Evolutionary conservation across 805 yeast genomes (phyloP).

Genomic region (Barnettozyma salicaria): DNA sequence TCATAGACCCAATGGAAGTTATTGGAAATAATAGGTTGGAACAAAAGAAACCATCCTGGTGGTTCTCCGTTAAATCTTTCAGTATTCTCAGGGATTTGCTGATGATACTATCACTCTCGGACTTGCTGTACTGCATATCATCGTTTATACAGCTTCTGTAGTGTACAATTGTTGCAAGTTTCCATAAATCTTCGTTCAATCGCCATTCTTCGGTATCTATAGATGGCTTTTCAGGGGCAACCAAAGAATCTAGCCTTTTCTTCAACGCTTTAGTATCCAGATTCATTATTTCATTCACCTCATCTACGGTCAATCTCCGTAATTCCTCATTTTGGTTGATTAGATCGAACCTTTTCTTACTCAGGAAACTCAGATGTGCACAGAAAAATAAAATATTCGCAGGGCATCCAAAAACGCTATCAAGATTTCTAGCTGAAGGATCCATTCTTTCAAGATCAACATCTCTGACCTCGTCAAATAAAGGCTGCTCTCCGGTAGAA

Average conservation of each 20-base stretch:
- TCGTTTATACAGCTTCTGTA: background rate
- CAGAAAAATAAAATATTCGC: slow-evolving; percentile 10
- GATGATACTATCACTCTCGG: background rate
- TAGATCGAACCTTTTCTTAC: background rate
- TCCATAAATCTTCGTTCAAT: slow-evolving; percentile 7
- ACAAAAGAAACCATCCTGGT: slow-evolving; percentile 7
- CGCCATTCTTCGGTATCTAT: slow-evolving; percentile 6
- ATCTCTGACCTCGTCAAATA: slow-evolving; percentile 10
- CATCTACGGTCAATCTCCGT: background rate
- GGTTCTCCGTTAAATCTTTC: background rate
- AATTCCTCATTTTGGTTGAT: background rate
- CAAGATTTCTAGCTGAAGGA: slow-evolving; percentile 12
- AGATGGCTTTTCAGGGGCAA: background rate
- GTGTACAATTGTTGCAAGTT: slow-evolving; percentile 2
- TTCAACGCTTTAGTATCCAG: background rate
- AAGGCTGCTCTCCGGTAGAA: slow-evolving; percentile 13
- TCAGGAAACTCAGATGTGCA: slow-evolving; percentile 5
- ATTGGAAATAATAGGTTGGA: slow-evolving; percentile 7
- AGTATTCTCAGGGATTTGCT: background rate
- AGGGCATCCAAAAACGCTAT: slow-evolving; percentile 15
- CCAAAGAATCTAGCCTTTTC: background rate
- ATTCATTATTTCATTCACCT: background rate
- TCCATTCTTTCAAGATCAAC: slow-evolving; percentile 3
- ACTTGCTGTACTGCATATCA: background rate
- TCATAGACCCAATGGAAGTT: background rate